Evolutionary conservation across 1,284 basidiomycete species (phyloP), one percentile per base, ranked within the genome.

Genomic region (Macrocybe sp.): DNA sequence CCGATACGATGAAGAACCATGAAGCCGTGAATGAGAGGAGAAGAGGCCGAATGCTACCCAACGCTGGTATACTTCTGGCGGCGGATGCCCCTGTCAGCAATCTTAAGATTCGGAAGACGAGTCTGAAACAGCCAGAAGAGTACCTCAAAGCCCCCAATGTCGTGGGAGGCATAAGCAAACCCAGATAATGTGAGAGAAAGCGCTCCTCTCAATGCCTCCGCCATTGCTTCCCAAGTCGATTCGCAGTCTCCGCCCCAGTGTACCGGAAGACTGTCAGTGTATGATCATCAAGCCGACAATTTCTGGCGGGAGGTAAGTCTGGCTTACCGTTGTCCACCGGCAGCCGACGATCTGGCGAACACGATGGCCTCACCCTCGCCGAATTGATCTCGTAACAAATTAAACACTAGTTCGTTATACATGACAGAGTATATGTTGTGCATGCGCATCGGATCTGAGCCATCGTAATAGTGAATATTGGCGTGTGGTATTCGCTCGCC

Each of bases 181-280:
- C 85, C 85, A 12, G 83, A 87, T 1, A 75, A 54, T 1, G 81
- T 83, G 52, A 89, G 64, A 45, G 81, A 83, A 31, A 89, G 66
- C 7, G 77, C 77, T 6, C 86, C 85, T 5, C 85, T 75, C 37
- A 88, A 67, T 0, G 83, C 79, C 65, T 89, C 85, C 0, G 81
- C 81, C 85, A 89, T 89, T 4, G 84, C 86, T 59, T 86, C 83
- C 65, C 79, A 88, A 0, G 83, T 85, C 9, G 81, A 84, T 61
- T 88, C 85, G 63, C 84, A 87, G 54, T 89, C 85, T 2, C 85
- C 85, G 31, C 85, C 84, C 85, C 85, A 88, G 58, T 85, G 81
- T 64, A 82, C 66, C 28, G 62, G 63, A 51, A 63, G 66, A 37
- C 65, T 66, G 37, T 16, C 22, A 37, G 12, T 12, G 6, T 28